Evolutionary conservation across 257 asterid species (phyloP), one percentile per base, ranked within the genome.

Genomic region (Solanum paucissectum): DNA sequence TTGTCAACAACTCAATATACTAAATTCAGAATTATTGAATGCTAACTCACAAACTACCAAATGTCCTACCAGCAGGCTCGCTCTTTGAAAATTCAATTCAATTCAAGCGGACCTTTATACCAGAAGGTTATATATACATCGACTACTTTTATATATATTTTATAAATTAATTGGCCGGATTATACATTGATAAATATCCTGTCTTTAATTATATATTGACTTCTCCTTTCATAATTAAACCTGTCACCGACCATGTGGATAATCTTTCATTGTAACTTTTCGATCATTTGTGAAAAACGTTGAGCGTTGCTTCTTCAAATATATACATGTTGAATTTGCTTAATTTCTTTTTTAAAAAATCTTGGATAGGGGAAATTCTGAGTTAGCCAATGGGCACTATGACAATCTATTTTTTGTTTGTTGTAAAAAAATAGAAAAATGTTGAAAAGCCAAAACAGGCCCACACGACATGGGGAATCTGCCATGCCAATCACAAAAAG

Each of bases 231-330:
- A 20, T 55, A 55, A 55, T 55, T 20, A 55, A 18, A 55, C 1
- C 3, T 18, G 64, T 0, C 0, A 55, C 3, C 4, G 2, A 55
- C 64, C 64, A 0, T 55, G n/a, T 2, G 11, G 64, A 55, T 1
- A 55, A 55, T 20, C 64, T 55, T 16, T 55, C 25, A 20, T 55
- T 0, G 0, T 7, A 1, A 55, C 64, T 55, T 55, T 55, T 55
- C 1, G 25, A 55, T 55, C 11, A 55, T 55, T 18, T 55, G 64
- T 55, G 25, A 55, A 55, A 55, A 20, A 55, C 4, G 25, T 55
- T 18, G 64, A 55, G 11, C 64, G 0, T 18, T 18, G 25, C 2
- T 21, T 55, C 10, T 20, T 55, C 64, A 55, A 55, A 58, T 58
- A 58, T 7, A 58, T 21, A 58, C 11, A 20, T 55, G 64, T 58